These are phyloP conservation scores for Pseudonectria buxi DNA, from an alignment of 2,329 filamentous ascomycete species.

Conservation along the genomic window DNA sequence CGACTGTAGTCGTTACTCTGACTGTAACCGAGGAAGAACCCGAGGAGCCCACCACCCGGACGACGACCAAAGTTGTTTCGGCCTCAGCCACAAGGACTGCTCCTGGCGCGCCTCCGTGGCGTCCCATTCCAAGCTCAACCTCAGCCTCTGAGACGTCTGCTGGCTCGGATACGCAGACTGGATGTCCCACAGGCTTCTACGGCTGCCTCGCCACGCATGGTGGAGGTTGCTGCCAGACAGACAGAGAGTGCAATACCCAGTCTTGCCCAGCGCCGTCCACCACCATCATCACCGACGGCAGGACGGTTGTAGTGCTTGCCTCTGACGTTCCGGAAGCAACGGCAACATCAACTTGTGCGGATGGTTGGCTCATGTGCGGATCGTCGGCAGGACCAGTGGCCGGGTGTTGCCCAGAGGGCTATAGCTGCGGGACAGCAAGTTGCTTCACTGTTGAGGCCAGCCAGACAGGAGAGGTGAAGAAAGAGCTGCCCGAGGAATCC, in stretches of 20 bases:
- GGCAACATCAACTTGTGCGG: slow-evolving; percentile 54
- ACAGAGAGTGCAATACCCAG: slow-evolving; percentile 73
- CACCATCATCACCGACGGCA: slow-evolving; percentile 59
- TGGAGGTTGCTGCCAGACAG: slow-evolving; percentile 80
- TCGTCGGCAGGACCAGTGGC: slow-evolving; percentile 52
- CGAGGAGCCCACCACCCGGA: slow-evolving; percentile 31
- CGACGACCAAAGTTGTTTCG: slow-evolving; percentile 28
- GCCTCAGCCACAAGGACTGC: slow-evolving; percentile 26
- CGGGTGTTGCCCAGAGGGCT: slow-evolving; percentile 80
- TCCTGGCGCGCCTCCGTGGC: slow-evolving; percentile 39
- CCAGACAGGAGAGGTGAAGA: slow-evolving; percentile 51
- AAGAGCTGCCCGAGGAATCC: slow-evolving; percentile 36
- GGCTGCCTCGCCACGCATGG: slow-evolving; percentile 79
- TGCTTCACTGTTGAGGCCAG: slow-evolving; percentile 54
- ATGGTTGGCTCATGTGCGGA: slow-evolving; percentile 71
- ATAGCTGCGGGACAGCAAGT: slow-evolving; percentile 63
- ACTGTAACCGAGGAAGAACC: slow-evolving; percentile 32
- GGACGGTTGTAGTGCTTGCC: slow-evolving; percentile 63
- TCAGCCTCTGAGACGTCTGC: slow-evolving; percentile 24
- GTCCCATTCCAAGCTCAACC: slow-evolving; percentile 36
- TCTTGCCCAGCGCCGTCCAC: slow-evolving; percentile 63
- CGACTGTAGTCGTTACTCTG: slow-evolving; percentile 35
- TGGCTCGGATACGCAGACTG: slow-evolving; percentile 31
- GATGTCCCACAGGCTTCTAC: slow-evolving; percentile 87
- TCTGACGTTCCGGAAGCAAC: slow-evolving; percentile 39